Base-by-base conservation (phyloP, 441 rosid genomes). In the Syzygium malaccense region DNA sequence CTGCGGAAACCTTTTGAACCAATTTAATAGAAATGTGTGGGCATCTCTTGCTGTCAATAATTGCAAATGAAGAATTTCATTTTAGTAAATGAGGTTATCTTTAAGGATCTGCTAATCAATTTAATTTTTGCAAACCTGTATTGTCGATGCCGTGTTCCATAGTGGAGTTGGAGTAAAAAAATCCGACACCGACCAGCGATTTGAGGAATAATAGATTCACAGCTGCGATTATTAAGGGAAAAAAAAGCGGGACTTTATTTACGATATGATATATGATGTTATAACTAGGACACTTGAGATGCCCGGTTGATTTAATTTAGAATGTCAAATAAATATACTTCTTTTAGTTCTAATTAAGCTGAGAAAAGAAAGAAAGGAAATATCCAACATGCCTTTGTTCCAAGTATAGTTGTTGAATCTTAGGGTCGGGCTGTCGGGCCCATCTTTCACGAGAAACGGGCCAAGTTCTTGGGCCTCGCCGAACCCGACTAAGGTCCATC, bases 401-500 rank as follows among this genome's bases (percentile, higher is more conserved):
- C 92, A 91, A 15, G 88, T 28, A 32, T 86, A 89, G 6, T 71
- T 83, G 48, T 86, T 89, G 86, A 62, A 78, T 55, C 80, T 79
- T 14, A 90, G 87, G 8, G 86, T 53, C n/a, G 88, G 57, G 2
- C 85, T 75, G 8, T 90, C 87, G 55, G 64, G 49, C 55, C 85
- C 86, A 0, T 86, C 58, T 30, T 17, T 30, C 20, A 7, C 41
- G 20, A 90, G 80, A 83, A 89, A 89, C 2, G 90, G 92, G 18
- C 92, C 88, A 7, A 90, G 58, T 88, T 91, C 86, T 55, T 86
- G 86, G 26, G 92, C 90, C 87, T 58, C 87, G 2, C 89, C 90
- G 13, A 60, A 86, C 48, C 92, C 92, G 15, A 89, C 5, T 5
- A 91, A 93, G 17, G 92, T 88, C 57, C 94, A 93, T 48, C 92